phyloP scores from a whole-genome alignment of 352 stramenopile genomes.

The Globisporangium uncinulatum region DNA sequence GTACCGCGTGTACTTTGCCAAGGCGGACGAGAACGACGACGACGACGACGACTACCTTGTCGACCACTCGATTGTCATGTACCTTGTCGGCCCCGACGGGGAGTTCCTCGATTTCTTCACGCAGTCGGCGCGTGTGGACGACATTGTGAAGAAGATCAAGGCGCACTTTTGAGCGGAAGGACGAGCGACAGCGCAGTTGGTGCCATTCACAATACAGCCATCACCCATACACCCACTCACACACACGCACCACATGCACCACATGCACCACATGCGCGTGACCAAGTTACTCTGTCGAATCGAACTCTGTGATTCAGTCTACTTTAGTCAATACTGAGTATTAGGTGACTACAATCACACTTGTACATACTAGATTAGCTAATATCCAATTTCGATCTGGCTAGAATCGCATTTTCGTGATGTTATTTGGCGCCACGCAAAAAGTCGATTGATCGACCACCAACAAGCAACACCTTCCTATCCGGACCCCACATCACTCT shows the following conservation, averaged over 20 bases:
- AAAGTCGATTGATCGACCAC: not conserved
- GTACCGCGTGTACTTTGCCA: constrained; percentile 99
- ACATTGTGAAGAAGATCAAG: constrained; percentile 94
- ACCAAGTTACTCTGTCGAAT: too few species aligned
- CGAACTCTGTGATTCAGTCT: too few species aligned
- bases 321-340: too few species aligned
- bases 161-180: constrained; percentile 37
- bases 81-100: constrained; percentile 95
- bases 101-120: constrained; percentile 99
- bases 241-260: too few species aligned
- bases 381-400: too few species aligned
- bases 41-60: constrained; percentile 99
- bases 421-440: too few species aligned
- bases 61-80: constrained; percentile 99
- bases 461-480: not conserved
- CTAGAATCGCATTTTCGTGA: too few species aligned
- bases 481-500: not conserved
- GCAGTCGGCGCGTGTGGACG: constrained; percentile 92
- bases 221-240: not conserved
- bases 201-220: not conserved
- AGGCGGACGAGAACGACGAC: constrained; percentile 92
- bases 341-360: too few species aligned
- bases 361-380: too few species aligned
- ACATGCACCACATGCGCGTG: too few species aligned
- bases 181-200: too few species aligned